These are phyloP conservation scores for Mycena kentingensis DNA, from an alignment of 768 basidiomycete genomes.

Conservation along the genomic window DNA sequence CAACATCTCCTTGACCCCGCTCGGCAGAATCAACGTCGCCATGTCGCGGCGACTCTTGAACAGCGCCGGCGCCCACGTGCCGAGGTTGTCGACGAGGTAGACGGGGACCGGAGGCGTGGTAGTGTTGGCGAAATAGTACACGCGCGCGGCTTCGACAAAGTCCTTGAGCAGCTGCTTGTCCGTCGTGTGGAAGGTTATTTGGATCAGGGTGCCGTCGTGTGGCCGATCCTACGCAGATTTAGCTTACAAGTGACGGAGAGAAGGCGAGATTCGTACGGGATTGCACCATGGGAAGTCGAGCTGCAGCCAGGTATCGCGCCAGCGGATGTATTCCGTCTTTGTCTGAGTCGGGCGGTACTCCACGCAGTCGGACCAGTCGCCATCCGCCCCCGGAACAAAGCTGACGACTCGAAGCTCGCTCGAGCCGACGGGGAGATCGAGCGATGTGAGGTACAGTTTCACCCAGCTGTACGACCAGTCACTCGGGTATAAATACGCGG, in stretches of 20 bases:
- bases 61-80: slow-evolving; percentile 22
- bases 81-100: slow-evolving; percentile 24
- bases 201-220: slow-evolving; percentile 14
- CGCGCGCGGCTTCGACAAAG: slow-evolving; percentile 31
- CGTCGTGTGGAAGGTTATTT: slow-evolving; percentile 25
- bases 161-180: slow-evolving; percentile 21
- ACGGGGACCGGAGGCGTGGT: slow-evolving; percentile 26
- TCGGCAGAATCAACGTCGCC: slow-evolving; percentile 30
- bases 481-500: too few relatives aligned
- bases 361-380: too few relatives aligned
- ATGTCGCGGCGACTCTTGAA: slow-evolving; percentile 30
- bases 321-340: too few relatives aligned
- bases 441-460: too few relatives aligned
- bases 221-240: slow-evolving; percentile 15
- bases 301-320: too few relatives aligned
- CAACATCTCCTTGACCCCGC: slow-evolving; percentile 32
- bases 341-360: too few relatives aligned
- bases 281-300: slow-evolving; percentile 12
- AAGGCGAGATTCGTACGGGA: not conserved
- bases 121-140: slow-evolving; percentile 26
- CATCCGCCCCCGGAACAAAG: too few relatives aligned
- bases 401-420: too few relatives aligned
- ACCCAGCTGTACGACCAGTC: too few relatives aligned
- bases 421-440: too few relatives aligned
- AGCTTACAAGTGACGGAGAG: not conserved